Evolutionary conservation across 2,329 filamentous ascomycete genomes (phyloP), one percentile per base, ranked within the genome.

Genomic region (Fusarium graminum): DNA sequence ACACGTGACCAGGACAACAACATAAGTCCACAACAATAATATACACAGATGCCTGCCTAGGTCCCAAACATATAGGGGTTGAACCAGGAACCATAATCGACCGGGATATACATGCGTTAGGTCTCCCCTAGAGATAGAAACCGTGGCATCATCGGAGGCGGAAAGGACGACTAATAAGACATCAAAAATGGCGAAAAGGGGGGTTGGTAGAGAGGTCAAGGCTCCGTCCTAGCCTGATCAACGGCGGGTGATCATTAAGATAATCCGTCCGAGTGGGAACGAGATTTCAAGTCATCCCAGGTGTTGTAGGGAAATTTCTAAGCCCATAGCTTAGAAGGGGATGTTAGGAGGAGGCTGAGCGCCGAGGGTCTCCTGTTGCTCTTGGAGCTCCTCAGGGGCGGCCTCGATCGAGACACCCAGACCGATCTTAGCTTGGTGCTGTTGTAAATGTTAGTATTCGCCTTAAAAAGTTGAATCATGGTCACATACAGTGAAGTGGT

Each of bases 381-480:
- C 90, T 85, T 95, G 92, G 71, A 97, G 83, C 78, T 96, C 93
- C 78, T 97, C 93, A 55, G 89, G 87, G 49, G 89, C 89, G 51
- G 92, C 88, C 83, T 97, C 93, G 71, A 97, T 92, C 45, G 94
- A 97, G 73, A 99, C 92, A 63, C 93, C 93, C 68, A 99, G 86
- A 72, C 95, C 95, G 73, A 98, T 88, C 86, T 98, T 98, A 72
- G 94, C 92, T 82, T 91, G 87, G 89, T 95, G 93, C 95, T 99
- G 73, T 51, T 54, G 25, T 12, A n/a, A 34, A 38, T 69, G 78
- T 63, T 43, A 69, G 53, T 40, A 36, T 45, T n/a, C 30, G 11
- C 19, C 49, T 44, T 34, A 12, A 22, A 22, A n/a, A 10, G 11
- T 38, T n/a, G 12, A 13, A 4, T 34, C 6, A 14, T 36, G 19